Evolutionary conservation across 805 yeast genomes (phyloP), one percentile per base, ranked within the genome.

Genomic region (Starmerella gropengiesseri): DNA sequence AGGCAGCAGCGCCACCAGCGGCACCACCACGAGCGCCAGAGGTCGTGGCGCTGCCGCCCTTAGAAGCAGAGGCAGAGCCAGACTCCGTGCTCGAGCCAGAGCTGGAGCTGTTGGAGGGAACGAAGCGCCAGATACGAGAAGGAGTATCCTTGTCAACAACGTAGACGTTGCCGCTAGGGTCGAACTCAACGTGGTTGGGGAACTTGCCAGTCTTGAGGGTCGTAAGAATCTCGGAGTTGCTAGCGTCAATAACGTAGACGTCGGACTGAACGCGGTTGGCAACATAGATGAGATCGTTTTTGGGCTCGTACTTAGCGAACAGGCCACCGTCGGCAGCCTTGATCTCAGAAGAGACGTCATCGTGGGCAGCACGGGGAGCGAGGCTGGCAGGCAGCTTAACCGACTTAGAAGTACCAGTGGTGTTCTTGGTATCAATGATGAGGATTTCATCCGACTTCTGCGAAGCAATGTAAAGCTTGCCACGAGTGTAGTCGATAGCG

Each of bases 181-280:
- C 47, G 20, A 37, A 14, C 16, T 42, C 9, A 26, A 44, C 31
- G 43, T 47, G 47, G 47, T 47, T 47, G 14, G 50, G 50, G 19
- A 31, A 21, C 18, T 40, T 37, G 12, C 28, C 36, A 39, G 41
- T 43, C 32, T 37, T 31, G 12, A 47, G 26, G 21, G 33, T 18
- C 12, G 36, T 30, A 17, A 47, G 41, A 34, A 44, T 31, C 25
- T 37, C 37, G 40, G 14, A 28, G 35, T 32, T 38, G 13, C 16
- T 39, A 17, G 50, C 44, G 17, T 47, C 50, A 36, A 47, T 47
- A 16, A 47, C 50, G 25, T 25, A 9, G 32, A 47, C 45, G 14
- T 23, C 31, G 31, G 23, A 11, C 26, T 44, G 43, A 8, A 31
- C 7, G 16, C 50, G 50, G 45, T 37, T 28, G 9, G 42, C 43